Conservation (phyloP, 2,329 filamentous ascomycete species). For the Diaporthe sp. region DNA sequence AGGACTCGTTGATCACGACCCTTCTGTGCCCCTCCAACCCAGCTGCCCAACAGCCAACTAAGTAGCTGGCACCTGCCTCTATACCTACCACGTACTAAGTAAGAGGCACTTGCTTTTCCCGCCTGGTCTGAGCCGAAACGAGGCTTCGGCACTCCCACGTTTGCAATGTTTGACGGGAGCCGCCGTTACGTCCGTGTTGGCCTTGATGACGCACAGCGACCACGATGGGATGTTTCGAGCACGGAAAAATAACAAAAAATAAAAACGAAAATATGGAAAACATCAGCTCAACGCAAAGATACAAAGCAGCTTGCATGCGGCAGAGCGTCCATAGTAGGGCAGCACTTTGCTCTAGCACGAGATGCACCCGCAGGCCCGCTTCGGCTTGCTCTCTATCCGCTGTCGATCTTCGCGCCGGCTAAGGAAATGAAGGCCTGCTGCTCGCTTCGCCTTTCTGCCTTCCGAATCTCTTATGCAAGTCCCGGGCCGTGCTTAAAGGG, state of each 20-base stretch:
- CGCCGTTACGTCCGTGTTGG: conserved; percentile 26
- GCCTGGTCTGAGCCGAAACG: conserved; percentile 7
- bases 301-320: background rate
- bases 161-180: conserved; percentile 22
- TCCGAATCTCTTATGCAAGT: background rate
- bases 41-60: background rate
- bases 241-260: background rate
- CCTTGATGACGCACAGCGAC: background rate
- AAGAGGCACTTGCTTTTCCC: conserved; percentile 12
- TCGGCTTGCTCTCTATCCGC: conserved; percentile 23
- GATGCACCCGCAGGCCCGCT: conserved; percentile 6
- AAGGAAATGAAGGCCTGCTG: background rate
- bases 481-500: background rate
- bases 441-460: conserved; percentile 1
- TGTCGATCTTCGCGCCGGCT: conserved; percentile 12
- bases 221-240: background rate
- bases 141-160: conserved; percentile 27
- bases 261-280: background rate
- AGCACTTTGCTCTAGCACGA: background rate
- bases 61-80: background rate
- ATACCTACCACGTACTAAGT: background rate
- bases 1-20: conserved; percentile 21
- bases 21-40: background rate
- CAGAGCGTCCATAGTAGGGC: background rate
- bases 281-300: background rate